Evolutionary conservation across 2,329 filamentous ascomycete genomes (phyloP).

Genomic region (Purpureocillium lavendulum): DNA sequence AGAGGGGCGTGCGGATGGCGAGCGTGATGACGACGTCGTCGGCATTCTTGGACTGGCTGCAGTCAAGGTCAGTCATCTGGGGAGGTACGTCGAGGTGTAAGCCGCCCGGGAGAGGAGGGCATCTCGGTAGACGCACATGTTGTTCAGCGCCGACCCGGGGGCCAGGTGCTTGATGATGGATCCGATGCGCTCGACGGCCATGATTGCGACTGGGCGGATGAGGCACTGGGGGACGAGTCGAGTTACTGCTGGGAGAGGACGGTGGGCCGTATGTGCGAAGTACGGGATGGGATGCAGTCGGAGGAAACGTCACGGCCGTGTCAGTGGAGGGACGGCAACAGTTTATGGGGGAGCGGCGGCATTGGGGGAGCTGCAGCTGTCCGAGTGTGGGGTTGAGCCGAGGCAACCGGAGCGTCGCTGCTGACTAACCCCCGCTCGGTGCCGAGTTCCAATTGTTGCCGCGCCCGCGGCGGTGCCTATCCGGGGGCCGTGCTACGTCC

Average conservation of each 20-base stretch:
- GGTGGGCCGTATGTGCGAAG: too few species aligned
- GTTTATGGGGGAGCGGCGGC: slow-evolving; percentile 10
- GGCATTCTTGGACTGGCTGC: slow-evolving; percentile 80
- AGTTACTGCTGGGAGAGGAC: too few species aligned
- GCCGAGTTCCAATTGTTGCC: not conserved
- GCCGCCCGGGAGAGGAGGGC: too few species aligned
- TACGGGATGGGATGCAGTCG: too few species aligned
- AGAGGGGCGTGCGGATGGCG: slow-evolving; percentile 78
- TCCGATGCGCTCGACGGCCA: slow-evolving; percentile 79
- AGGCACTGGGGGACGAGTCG: too few species aligned
- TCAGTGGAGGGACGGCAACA: not conserved
- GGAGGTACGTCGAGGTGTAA: not conserved
- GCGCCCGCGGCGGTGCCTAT: too few species aligned
- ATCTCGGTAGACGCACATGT: slow-evolving; percentile 55
- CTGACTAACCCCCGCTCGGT: slow-evolving; percentile 6
- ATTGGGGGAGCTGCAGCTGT: too few species aligned
- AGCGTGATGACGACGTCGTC: slow-evolving; percentile 97
- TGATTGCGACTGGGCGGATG: slow-evolving; percentile 29
- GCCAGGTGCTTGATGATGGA: slow-evolving; percentile 83
- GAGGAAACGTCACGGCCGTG: not conserved
- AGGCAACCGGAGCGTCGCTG: slow-evolving; percentile 13
- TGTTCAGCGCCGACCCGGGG: slow-evolving; percentile 60
- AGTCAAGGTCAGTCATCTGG: not conserved
- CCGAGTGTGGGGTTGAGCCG: slow-evolving; percentile 18
- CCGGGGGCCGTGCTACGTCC: too few species aligned